Base-by-base conservation (phyloP, 257 asterid genomes). In the Penstemon eatonii region DNA sequence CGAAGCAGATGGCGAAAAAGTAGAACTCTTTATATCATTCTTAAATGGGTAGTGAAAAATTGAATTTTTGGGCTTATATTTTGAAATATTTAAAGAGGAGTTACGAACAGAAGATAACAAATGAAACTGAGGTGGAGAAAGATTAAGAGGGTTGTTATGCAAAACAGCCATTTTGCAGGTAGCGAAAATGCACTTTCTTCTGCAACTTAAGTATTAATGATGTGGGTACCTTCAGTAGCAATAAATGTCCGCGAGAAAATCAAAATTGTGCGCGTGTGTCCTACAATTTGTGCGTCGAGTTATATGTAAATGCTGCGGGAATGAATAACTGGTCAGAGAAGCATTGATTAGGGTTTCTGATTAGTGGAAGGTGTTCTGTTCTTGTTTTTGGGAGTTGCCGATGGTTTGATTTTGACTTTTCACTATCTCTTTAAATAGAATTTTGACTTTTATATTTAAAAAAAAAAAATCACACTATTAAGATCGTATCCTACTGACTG, bases 101-200 rank as follows among this genome's bases (percentile, higher is more conserved):
- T n/a, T 68, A 59, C 60, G 63, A 37, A n/a, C 56, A 61, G 15
- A 13, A 12, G 72, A 50, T 12, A 38, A 69, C 59, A 64, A 49
- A 55, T 60, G 76, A 56, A 72, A 18, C 40, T 77, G 78, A 69
- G 70, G 70, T 33, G 80, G 43, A 8, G 77, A 59, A 4, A 74
- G 69, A 45, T 8, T 45, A n/a, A 73, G 49, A 10, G 61, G 55
- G 6, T 25, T 62, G 1, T 73, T 81, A 33, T 47, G 68, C 52
- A 71, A 44, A 65, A 19, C 66, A 6, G 83, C 64, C 88, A 83
- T 51, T 73, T 56, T 37, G 44, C 58, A 25, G 69, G 33, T 25
- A 25, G 33, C 33, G 33, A 25, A 25, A 25, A 25, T 25, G 33
- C 2, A 25, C 33, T 25, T 25, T 25, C 33, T 25, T 25, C 33